Conservation (phyloP, 2,329 filamentous ascomycete genomes). For the Diaporthe batatas region DNA sequence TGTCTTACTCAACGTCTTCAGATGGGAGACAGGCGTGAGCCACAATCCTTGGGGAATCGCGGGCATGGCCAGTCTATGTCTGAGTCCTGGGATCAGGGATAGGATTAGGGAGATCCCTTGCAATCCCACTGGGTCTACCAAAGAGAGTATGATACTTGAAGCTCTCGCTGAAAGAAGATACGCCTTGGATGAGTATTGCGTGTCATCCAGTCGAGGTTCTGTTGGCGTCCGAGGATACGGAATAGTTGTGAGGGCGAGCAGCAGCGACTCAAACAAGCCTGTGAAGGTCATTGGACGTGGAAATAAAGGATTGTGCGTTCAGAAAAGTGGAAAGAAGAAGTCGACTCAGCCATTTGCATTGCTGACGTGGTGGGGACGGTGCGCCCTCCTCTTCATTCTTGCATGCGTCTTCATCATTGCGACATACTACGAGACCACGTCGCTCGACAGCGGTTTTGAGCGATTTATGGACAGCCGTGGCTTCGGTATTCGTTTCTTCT, state of each 20-base stretch:
- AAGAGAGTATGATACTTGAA: conserved; percentile 10
- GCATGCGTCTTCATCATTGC: conserved; percentile 51
- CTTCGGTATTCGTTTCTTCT: conserved; percentile 57
- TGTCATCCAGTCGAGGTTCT: neutral
- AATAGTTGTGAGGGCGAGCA: neutral
- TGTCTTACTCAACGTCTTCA: conserved; percentile 45
- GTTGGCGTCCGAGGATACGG: conserved; percentile 12
- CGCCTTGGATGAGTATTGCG: neutral
- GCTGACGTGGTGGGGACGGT: conserved; percentile 44
- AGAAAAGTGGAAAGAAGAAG: neutral
- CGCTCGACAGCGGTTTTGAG: conserved; percentile 54
- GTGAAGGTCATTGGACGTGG: no score
- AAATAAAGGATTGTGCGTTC: neutral
- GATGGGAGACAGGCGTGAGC: conserved; percentile 51
- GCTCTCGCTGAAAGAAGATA: conserved; percentile 2
- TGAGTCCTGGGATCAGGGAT: conserved; percentile 44
- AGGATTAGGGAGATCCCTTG: neutral
- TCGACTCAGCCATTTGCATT: conserved; percentile 48
- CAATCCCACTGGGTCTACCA: neutral
- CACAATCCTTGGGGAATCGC: conserved; percentile 55
- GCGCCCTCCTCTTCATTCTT: conserved; percentile 48
- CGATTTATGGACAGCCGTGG: conserved; percentile 56
- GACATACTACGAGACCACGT: conserved; percentile 54
- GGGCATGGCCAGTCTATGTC: conserved; percentile 48
- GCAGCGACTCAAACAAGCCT: neutral